Conservation (phyloP, 345 rosid species). For the Brassica juncea region DNA sequence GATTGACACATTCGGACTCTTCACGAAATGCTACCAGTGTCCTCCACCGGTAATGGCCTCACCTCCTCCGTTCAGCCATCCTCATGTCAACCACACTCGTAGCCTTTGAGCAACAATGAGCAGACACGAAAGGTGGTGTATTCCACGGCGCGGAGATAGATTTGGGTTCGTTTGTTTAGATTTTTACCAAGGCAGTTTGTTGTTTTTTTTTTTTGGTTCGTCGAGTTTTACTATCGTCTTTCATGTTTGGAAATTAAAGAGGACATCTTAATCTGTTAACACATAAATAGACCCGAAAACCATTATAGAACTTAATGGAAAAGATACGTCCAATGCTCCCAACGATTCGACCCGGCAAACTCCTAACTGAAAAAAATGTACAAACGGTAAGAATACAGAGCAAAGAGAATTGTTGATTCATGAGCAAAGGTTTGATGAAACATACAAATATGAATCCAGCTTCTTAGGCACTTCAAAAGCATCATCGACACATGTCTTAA, state of each 20-base stretch:
- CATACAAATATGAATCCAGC: too few relatives aligned
- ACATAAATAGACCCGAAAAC: not conserved
- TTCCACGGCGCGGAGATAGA: not conserved
- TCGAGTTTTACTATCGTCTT: not conserved
- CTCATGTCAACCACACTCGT: constrained; percentile 50
- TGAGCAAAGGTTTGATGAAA: not conserved
- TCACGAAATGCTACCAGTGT: constrained; percentile 96
- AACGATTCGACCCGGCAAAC: not conserved
- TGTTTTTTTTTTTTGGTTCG: not conserved
- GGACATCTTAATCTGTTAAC: not conserved
- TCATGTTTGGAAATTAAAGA: not conserved
- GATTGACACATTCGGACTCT: constrained; percentile 92
- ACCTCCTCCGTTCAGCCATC: constrained; percentile 34
- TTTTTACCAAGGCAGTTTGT: not conserved
- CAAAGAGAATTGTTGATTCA: not conserved
- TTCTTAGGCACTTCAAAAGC: too few relatives aligned
- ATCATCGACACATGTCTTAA: too few relatives aligned
- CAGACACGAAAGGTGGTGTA: not conserved
- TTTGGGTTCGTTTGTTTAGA: not conserved
- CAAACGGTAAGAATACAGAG: not conserved
- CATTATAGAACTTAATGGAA: not conserved
- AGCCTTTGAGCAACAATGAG: constrained; percentile 14
- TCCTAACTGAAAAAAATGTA: not conserved
- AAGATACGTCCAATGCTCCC: not conserved
- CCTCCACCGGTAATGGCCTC: constrained; percentile 44